Evolutionary conservation across 805 yeast genomes (phyloP), one percentile per base, ranked within the genome.

Genomic region (Sugiyamaella valdiviana): DNA sequence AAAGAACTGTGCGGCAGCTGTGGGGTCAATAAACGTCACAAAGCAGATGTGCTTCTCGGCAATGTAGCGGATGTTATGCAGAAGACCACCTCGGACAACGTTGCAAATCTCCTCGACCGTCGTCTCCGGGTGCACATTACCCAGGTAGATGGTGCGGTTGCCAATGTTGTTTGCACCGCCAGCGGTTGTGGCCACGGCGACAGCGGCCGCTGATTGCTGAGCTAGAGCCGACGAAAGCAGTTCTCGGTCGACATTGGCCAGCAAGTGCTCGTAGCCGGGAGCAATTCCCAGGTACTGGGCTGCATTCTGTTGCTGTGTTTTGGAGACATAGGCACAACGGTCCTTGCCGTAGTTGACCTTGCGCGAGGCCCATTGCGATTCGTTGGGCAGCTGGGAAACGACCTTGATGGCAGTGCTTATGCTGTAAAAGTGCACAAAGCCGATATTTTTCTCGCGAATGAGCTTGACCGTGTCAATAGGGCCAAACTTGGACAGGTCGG

Each of bases 1-100:
- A 67, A 83, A 91, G 64, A 91, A 91, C 67, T 91, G 98, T 1
- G 96, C 96, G 0, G 98, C 98, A 2, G 97, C 95, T 46, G 91
- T 85, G 22, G 98, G 96, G 63, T 93, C 98, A 55, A 91, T 83
- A 64, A 93, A 91, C 12, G 98, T 91, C 45, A 93, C 85, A 64
- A 93, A 93, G 62, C 97, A 89, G 50, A 89, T 91, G 61, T 86
- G 95, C 54, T 91, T 79, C 61, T 88, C 97, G 46, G 81, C 76
- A 46, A 91, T 74, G 50, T 85, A 79, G 57, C 95, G 77, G 48
- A 91, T 82, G 55, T 82, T 80, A 62, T 91, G 96, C 55, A 91
- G 74, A 41, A 90, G 76, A 1, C 99, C 99, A 45, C 98, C 98
- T 55, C 98, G 79, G 19, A 91, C 95, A 45, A 87, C 95, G 62